Conservation (phyloP, 805 yeast genomes). For the Candida nemodendra region DNA sequence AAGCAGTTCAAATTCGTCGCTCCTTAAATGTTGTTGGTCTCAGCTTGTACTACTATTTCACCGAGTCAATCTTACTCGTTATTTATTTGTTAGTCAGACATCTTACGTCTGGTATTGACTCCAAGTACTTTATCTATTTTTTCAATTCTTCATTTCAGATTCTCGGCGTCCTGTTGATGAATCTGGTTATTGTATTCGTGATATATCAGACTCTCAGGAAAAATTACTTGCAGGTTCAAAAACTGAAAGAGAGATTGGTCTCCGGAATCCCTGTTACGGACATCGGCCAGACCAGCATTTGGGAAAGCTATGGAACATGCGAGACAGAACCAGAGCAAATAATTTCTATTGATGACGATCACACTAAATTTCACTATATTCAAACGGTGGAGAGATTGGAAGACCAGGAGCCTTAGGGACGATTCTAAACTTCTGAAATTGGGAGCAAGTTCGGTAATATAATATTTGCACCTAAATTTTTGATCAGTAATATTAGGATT, state of each 20-base stretch:
- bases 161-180: neutral
- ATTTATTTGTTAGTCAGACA: neutral
- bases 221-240: conserved; percentile 4
- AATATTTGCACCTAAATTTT: neutral
- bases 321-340: too few relatives aligned
- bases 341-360: neutral
- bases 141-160: conserved; percentile 2
- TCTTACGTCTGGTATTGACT: neutral
- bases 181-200: conserved; percentile 4
- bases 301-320: conserved; percentile 5
- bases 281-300: conserved; percentile 1
- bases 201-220: conserved; percentile 3
- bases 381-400: conserved; percentile 2
- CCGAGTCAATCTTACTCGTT: conserved; percentile 4
- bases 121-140: neutral
- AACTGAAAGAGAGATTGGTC: conserved; percentile 3
- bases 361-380: neutral
- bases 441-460: neutral
- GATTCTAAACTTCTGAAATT: neutral
- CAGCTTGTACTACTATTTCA: conserved; percentile 2
- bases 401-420: neutral
- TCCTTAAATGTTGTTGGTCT: conserved; percentile 7
- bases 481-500: too few relatives aligned
- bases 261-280: neutral
- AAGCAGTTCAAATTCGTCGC: neutral